Evolutionary conservation across 441 rosid genomes (phyloP), one percentile per base, ranked within the genome.

Genomic region (Arabidopsis hybrid): DNA sequence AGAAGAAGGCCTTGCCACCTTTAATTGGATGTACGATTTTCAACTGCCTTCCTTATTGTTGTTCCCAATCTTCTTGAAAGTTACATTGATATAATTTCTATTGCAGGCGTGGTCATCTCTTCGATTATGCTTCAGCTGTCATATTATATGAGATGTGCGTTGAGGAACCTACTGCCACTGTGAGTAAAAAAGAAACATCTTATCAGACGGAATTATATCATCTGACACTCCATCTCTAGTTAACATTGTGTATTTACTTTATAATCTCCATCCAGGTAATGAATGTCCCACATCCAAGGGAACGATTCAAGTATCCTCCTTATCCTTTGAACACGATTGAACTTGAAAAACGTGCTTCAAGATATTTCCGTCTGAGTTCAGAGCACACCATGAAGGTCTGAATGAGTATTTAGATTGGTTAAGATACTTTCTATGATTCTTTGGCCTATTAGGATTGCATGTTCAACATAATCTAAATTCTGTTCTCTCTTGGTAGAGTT

Each of bases 311-410:
- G 68, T 86, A 88, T 79, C 96, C 99, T 83, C 98, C 98, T 66
- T 75, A 88, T 85, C 99, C 99, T 57, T 84, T 95, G 88, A 95
- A 84, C 82, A 95, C 99, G 42, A 88, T 92, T 83, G 99, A 95
- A 80, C 93, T 92, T 82, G 97, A 89, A 76, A 92, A 92, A 78
- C 97, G 98, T 31, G 96, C 99, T 83, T 95, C 98, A 29, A 86
- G 98, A 72, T 92, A 87, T 83, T 95, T 95, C 74, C 88, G 88
- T 55, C 86, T 92, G 88, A 95, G 98, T 84, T 95, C 99, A 57
- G 98, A 95, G 76, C 94, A 85, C n/a, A 92, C 97, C 60, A 95
- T 92, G 98, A 95, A 95, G 94, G 99, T 88, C 45, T 74, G 67
- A 32, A 18, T 29, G 13, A 40, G 67, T 57, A n/a, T 21, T 26